Conservation (phyloP, 768 basidiomycete genomes). For the Atractiella rhizophila region DNA sequence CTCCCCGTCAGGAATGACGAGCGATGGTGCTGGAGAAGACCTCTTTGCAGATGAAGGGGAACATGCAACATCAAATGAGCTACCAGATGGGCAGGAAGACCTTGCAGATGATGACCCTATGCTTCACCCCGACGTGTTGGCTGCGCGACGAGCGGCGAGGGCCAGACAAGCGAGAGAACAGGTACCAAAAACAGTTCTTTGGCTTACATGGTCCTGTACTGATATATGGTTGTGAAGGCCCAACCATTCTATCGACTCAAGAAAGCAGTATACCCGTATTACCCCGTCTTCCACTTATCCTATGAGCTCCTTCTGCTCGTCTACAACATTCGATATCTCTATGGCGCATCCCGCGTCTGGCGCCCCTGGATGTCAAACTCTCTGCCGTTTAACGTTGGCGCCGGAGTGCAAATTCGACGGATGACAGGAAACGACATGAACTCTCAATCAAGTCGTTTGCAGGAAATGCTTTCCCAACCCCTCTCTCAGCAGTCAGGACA, state of each 20-base stretch:
- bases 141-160: too few species aligned
- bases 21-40: slow-evolving; percentile 39
- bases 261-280: too few species aligned
- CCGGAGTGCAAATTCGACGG: slow-evolving; percentile 57
- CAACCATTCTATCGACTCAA: too few species aligned
- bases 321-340: slow-evolving; percentile 72
- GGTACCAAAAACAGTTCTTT: too few species aligned
- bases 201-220: too few species aligned
- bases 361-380: slow-evolving; percentile 76
- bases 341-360: slow-evolving; percentile 60
- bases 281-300: slow-evolving; percentile 49
- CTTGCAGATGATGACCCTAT: too few species aligned
- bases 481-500: slow-evolving; percentile 5
- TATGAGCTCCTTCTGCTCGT: slow-evolving; percentile 61
- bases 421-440: slow-evolving; percentile 40
- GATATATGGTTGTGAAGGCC: too few species aligned
- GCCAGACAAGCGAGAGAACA: too few species aligned
- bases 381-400: too few species aligned
- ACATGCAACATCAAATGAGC: not conserved
- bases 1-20: too few species aligned
- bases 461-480: not conserved
- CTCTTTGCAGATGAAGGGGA: slow-evolving; percentile 11
- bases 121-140: too few species aligned
- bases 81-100: not conserved
- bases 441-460: too few species aligned